These are phyloP conservation scores for Zygoascus hellenicus DNA, from an alignment of 1,139 yeast genomes.

Conservation along the genomic window DNA sequence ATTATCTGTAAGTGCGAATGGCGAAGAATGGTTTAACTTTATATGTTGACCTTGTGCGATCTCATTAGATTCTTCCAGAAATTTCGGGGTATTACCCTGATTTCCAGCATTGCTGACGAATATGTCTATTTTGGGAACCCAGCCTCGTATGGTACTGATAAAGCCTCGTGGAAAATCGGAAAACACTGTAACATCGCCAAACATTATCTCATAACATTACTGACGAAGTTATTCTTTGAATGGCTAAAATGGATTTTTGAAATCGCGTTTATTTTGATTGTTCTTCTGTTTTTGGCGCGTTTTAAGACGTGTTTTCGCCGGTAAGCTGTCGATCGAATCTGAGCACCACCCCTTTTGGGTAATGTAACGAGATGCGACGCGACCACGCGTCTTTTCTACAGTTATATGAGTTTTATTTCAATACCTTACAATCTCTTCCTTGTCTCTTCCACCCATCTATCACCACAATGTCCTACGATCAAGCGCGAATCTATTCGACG, in stretches of 20 bases:
- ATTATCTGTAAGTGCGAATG: neutral
- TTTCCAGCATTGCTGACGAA: neutral
- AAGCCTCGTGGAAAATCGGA: too few relatives aligned
- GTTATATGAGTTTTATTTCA: conserved; percentile 1
- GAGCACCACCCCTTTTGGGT: neutral
- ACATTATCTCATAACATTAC: too few relatives aligned
- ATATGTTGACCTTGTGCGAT: too few relatives aligned
- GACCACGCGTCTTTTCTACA: neutral
- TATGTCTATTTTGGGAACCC: neutral
- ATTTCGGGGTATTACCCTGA: too few relatives aligned
- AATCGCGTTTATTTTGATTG: too few relatives aligned
- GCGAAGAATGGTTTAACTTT: neutral
- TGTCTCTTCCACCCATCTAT: neutral
- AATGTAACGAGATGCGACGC: conserved; percentile 4
- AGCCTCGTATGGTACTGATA: neutral
- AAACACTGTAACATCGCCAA: too few relatives aligned
- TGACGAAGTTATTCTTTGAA: too few relatives aligned
- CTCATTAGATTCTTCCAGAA: too few relatives aligned
- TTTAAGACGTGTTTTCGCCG: too few relatives aligned
- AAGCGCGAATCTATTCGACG: conserved; percentile 75
- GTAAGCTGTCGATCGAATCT: neutral
- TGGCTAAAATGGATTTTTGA: too few relatives aligned
- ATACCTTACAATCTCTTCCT: neutral
- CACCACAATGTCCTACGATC: conserved; percentile 51
- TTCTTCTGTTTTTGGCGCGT: too few relatives aligned